Percentiles rank a stretch among this genome's conserved stretches.
Evolutionary conservation across 306 rosid species (phyloP).

Genomic region (Lathyrus aphaca): DNA sequence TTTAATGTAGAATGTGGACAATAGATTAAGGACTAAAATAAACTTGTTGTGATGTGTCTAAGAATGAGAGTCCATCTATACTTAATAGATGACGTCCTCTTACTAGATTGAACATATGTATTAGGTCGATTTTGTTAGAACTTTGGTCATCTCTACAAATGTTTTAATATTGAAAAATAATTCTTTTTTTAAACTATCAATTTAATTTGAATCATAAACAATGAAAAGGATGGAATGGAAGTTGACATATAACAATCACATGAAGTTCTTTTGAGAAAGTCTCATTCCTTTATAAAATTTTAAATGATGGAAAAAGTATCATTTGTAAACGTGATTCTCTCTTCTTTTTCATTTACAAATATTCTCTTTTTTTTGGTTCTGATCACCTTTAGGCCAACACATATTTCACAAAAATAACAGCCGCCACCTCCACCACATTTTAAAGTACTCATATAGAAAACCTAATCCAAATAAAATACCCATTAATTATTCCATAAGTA

Average conservation of each 20-base stretch:
- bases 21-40: too few relatives aligned
- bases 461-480: conserved; percentile 40
- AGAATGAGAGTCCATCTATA: too few relatives aligned
- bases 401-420: conserved; percentile 36
- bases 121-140: too few relatives aligned
- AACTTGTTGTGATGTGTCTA: too few relatives aligned
- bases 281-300: conserved; percentile 20
- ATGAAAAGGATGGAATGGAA: conserved; percentile 2
- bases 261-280: conserved; percentile 40
- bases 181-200: too few relatives aligned
- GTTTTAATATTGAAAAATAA: too few relatives aligned
- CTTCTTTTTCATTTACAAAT: conserved; percentile 34
- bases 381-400: conserved; percentile 38
- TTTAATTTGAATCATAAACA: not conserved
- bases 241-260: conserved; percentile 11
- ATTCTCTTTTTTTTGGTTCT: conserved; percentile 38
- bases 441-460: conserved; percentile 43
- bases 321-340: conserved; percentile 39
- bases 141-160: too few relatives aligned
- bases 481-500: conserved; percentile 16
- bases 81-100: too few relatives aligned
- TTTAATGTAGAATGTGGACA: too few relatives aligned
- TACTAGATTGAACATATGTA: too few relatives aligned
- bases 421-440: conserved; percentile 57
- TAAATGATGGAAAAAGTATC: conserved; percentile 40